Base-by-base conservation (phyloP, 768 basidiomycete species). In the Boletus tomentosulus region DNA sequence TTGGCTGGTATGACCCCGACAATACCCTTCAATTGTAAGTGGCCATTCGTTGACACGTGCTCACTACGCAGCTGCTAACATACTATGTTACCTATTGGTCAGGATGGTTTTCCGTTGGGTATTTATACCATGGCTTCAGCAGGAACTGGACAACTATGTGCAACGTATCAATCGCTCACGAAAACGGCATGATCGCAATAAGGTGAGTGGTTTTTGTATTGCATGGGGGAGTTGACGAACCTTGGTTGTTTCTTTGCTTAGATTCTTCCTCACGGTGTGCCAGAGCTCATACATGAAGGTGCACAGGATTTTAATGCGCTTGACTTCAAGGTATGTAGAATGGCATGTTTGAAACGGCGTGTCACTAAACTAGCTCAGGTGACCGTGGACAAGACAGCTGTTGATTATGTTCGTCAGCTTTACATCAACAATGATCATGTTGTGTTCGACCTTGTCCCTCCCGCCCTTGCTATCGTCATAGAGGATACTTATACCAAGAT, bases 231-330 rank as follows among this genome's bases (percentile, higher is more conserved):
- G 19, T 19, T 19, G 19, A 19, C 19, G 19, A 19, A 19, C 19
- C 19, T 19, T 19, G 19, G 19, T 19, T 19, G 19, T 19, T 19
- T 19, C 19, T 19, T 19, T 19, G 19, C 19, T 19, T 19, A 60
- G 56, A 28, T 55, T 1, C 59, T 78, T 1, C 77, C 76, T 0
- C 69, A 74, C 38, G 75, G 76, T 1, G 54, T 68, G 7, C 76
- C 77, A 0, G 53, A 67, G n/a, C 51, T 69, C 4, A 78, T 79
- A 0, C 53, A 59, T 33, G 37, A 55, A 0, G 62, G 60, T 1
- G 56, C 56, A 0, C 35, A 60, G 5, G 63, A 78, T 49, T 79
- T 74, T 54, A 70, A 68, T 63, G 76, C 74, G 46, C 7, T 6
- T 39, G 12, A 19, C 19, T 19, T 19, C 19, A 19, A 19, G 19